Base-by-base conservation (phyloP, 2,329 filamentous ascomycete species). In the Lachnellula hyalina region DNA sequence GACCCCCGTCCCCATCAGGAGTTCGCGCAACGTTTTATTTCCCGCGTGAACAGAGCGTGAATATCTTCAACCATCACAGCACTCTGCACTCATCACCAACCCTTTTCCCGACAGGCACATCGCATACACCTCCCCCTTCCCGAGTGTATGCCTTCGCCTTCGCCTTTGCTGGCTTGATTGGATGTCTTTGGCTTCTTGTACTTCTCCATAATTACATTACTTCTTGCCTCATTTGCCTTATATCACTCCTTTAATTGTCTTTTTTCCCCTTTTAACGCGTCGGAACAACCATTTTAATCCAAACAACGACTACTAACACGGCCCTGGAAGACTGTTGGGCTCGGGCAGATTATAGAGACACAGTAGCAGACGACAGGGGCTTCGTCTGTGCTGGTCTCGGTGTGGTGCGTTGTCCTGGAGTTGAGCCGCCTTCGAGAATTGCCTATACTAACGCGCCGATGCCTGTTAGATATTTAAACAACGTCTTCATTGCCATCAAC, bases 331-430 rank as follows among this genome's bases (percentile, higher is more conserved):
- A 49, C 48, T 19, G 40, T 57, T 59, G 53, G 51, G 52, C 51
- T 56, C 52, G 46, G 53, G 51, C 36, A 42, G 51, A 49, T 54
- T 46, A 40, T 56, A 62, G 62, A 68, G 66, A 68, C 71, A 77
- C 78, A 79, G 81, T 73, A 74, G 78, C 79, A 81, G 81, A 77
- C 81, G 80, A 81, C 71, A 68, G 65, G 59, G 68, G 62, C 65
- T 68, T 81, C 79, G 81, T 84, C 81, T 84, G 81, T 77, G 72
- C 80, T 83, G 80, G 78, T 83, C 80, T 73, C 76, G 54, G 61
- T 56, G 60, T 57, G 63, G 65, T 66, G 58, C 44, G 67, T 59
- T 41, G 46, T 14, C 38, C 15, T 41, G 15, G 9, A n/a, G 34
- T 34, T 46, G 21, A 14, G 42, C 46, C 41, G 17, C 23, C 19